Evolutionary conservation across 1,284 basidiomycete species (phyloP).

Genomic region (Austroboletus niveus): DNA sequence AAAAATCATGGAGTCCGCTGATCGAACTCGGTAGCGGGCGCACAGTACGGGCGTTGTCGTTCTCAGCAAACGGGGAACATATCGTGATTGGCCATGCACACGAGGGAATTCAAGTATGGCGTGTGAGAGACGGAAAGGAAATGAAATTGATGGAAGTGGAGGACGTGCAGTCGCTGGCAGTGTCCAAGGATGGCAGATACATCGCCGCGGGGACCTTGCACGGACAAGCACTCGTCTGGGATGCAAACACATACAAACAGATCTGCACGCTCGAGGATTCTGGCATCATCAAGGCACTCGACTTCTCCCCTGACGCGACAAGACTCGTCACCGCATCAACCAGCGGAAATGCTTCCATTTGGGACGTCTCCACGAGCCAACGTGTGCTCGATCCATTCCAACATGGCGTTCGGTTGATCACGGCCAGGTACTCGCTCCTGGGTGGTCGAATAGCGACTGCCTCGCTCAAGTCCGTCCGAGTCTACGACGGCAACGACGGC

Average conservation of each 20-base stretch:
- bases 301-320: constrained; percentile 3
- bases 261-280: background rate
- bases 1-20: no score
- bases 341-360: background rate
- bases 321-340: background rate
- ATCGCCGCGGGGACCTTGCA: constrained; percentile 1
- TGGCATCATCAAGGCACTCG: background rate
- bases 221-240: background rate
- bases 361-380: background rate
- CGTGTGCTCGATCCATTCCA: background rate
- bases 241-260: background rate
- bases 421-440: constrained; percentile 4
- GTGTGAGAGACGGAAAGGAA: background rate
- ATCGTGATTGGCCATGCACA: background rate
- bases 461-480: background rate
- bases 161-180: background rate
- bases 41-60: background rate
- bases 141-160: background rate
- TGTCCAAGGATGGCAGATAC: constrained; percentile 8
- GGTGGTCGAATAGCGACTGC: constrained; percentile 6
- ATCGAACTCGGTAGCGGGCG: no score
- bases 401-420: background rate
- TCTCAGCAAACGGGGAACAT: constrained; percentile 1
- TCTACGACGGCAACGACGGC: background rate
- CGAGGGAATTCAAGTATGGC: background rate